phyloP scores from a whole-genome alignment of 2,329 filamentous ascomycete genomes.

The Ophiostoma quercus region DNA sequence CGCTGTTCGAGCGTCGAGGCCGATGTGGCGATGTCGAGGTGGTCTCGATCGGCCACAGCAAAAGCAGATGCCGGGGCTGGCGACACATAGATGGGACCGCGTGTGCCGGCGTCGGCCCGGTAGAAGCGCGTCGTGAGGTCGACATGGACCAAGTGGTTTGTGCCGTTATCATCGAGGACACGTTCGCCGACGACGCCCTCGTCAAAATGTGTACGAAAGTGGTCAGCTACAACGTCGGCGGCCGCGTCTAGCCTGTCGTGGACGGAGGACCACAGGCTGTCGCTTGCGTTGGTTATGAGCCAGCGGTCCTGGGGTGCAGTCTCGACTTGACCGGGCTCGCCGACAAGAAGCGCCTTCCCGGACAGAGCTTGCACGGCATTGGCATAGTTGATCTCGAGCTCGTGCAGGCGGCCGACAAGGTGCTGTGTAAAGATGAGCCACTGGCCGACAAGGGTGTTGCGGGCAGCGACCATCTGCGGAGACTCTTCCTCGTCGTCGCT shows the following conservation, averaged over 20 bases:
- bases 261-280: slow-evolving; percentile 46
- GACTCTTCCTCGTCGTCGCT: slow-evolving; percentile 27
- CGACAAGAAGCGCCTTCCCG: slow-evolving; percentile 35
- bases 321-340: not conserved
- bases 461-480: slow-evolving; percentile 34
- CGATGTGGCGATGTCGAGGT: slow-evolving; percentile 24
- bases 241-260: slow-evolving; percentile 45
- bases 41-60: slow-evolving; percentile 26
- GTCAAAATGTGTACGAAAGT: slow-evolving; percentile 30
- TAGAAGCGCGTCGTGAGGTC: slow-evolving; percentile 50
- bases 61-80: slow-evolving; percentile 31
- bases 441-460: slow-evolving; percentile 52
- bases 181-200: slow-evolving; percentile 42
- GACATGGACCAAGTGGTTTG: slow-evolving; percentile 42
- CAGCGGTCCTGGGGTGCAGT: slow-evolving; percentile 35
- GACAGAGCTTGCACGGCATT: slow-evolving; percentile 47
- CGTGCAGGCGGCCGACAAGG: slow-evolving; percentile 51
- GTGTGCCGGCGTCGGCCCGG: slow-evolving; percentile 35
- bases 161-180: slow-evolving; percentile 28
- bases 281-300: slow-evolving; percentile 50
- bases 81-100: not conserved
- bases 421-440: slow-evolving; percentile 51
- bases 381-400: slow-evolving; percentile 51
- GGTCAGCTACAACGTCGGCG: slow-evolving; percentile 29
- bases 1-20: slow-evolving; percentile 36